Percentiles rank a stretch among this genome's conserved stretches.
These are phyloP conservation scores for Oryza longistaminata DNA, from an alignment of 176 grass and related monocot species.

Conservation along the genomic window DNA sequence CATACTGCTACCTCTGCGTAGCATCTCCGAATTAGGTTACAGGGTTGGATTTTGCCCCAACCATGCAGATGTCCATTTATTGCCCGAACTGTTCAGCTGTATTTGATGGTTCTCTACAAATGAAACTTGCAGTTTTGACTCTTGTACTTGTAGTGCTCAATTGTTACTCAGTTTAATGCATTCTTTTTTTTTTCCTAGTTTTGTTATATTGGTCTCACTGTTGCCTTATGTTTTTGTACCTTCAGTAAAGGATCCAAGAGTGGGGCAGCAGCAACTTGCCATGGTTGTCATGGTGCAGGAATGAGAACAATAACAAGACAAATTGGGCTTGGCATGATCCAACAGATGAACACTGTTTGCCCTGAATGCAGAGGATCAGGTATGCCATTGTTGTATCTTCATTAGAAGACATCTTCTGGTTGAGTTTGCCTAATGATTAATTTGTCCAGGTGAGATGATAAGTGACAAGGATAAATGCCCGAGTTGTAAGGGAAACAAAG, in stretches of 20 bases:
- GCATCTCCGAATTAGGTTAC: not conserved
- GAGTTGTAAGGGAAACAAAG: slow-evolving; percentile 74
- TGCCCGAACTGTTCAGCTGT: not conserved
- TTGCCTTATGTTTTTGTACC: slow-evolving; percentile 13
- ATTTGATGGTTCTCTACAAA: not conserved
- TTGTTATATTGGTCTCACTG: slow-evolving; percentile 29
- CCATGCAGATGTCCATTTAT: not conserved
- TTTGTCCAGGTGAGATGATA: slow-evolving; percentile 79
- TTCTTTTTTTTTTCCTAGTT: not conserved
- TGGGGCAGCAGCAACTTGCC: slow-evolving; percentile 72
- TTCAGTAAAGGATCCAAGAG: slow-evolving; percentile 92
- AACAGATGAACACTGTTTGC: slow-evolving; percentile 88
- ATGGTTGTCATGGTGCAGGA: slow-evolving; percentile 73
- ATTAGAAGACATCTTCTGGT: slow-evolving; percentile 5
- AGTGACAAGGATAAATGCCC: slow-evolving; percentile 87
- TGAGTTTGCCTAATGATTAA: slow-evolving; percentile 29
- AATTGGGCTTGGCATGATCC: slow-evolving; percentile 95
- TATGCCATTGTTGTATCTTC: slow-evolving; percentile 35
- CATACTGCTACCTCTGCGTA: not conserved
- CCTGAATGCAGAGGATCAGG: slow-evolving; percentile 89
- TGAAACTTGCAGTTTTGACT: slow-evolving; percentile 4
- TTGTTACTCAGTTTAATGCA: not conserved
- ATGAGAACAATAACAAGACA: slow-evolving; percentile 84
- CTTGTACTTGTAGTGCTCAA: slow-evolving; percentile 14
- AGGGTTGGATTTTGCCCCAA: not conserved